Evolutionary conservation across 257 asterid species (phyloP).

Genomic region (Buddleja alternifolia): DNA sequence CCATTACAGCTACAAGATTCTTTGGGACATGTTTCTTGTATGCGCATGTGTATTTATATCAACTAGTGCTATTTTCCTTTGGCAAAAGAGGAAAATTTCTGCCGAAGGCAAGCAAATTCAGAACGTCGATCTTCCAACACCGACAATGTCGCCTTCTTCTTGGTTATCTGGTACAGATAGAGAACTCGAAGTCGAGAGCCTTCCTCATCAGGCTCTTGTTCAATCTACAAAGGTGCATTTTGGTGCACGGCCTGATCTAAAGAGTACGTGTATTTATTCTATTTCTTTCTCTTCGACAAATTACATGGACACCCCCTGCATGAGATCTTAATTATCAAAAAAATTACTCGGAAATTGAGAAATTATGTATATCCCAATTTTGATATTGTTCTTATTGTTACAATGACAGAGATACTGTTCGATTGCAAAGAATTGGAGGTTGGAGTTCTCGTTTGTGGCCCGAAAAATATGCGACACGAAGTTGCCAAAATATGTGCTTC

Average conservation of each 20-base stretch:
- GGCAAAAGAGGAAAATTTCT: constrained; percentile 43
- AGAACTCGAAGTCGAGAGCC: constrained; percentile 66
- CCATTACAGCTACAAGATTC: constrained; percentile 51
- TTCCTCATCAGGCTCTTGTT: constrained; percentile 60
- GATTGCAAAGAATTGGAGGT: constrained; percentile 46
- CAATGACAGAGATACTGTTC: constrained; percentile 41
- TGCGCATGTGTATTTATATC: constrained; percentile 45
- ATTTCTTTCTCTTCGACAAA: too few species aligned
- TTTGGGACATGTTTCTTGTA: constrained; percentile 58
- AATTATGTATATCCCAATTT: too few species aligned
- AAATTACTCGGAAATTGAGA: too few species aligned
- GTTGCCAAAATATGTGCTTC: constrained; percentile 50
- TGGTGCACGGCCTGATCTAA: constrained; percentile 64
- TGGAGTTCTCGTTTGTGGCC: constrained; percentile 57
- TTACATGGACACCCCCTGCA: too few species aligned
- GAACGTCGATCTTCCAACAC: constrained; percentile 39
- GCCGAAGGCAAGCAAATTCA: constrained; percentile 43
- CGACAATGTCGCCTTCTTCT: constrained; percentile 46
- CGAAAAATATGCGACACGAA: constrained; percentile 43
- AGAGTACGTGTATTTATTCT: constrained; percentile 40
- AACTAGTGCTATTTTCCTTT: constrained; percentile 51
- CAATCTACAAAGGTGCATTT: constrained; percentile 59
- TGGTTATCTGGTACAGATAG: constrained; percentile 44
- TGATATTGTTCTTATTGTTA: neutral
- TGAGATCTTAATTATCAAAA: too few species aligned